Evolutionary conservation across 148 eudicot genomes (phyloP).

Genomic region (Dianthus caryophyllus): DNA sequence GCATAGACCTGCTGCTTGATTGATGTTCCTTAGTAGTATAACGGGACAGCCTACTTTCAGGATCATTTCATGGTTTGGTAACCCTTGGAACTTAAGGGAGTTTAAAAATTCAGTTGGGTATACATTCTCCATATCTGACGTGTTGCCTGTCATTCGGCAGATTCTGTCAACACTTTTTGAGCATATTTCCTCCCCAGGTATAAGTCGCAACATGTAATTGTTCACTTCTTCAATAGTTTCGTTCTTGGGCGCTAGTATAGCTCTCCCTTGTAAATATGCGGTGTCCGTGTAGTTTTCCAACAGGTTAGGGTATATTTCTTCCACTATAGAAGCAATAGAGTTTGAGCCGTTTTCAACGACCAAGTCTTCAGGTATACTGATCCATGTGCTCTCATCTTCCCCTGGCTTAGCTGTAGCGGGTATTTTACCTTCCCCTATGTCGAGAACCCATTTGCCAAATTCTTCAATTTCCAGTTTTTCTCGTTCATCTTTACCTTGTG

Average conservation of each 20-base stretch:
- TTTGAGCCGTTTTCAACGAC: background rate
- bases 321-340: background rate
- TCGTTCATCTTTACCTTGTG: too few species aligned
- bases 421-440: conserved; percentile 5
- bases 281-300: background rate
- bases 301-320: background rate
- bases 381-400: background rate
- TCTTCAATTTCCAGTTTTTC: background rate
- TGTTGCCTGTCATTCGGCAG: background rate
- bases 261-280: background rate
- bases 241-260: conserved; percentile 13
- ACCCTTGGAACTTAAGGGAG: too few species aligned
- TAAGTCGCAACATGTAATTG: background rate
- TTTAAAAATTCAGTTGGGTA: conserved; percentile 7
- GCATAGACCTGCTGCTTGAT: too few species aligned
- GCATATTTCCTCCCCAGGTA: background rate
- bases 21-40: too few species aligned
- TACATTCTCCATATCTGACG: background rate
- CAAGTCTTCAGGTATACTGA: background rate
- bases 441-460: conserved; percentile 5
- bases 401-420: background rate
- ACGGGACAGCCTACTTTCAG: too few species aligned
- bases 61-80: too few species aligned
- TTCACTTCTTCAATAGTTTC: conserved; percentile 1
- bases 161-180: conserved; percentile 10